Evolutionary conservation across 331 rosid genomes (phyloP), one percentile per base, ranked within the genome.

Genomic region (Pyracantha coccinea): DNA sequence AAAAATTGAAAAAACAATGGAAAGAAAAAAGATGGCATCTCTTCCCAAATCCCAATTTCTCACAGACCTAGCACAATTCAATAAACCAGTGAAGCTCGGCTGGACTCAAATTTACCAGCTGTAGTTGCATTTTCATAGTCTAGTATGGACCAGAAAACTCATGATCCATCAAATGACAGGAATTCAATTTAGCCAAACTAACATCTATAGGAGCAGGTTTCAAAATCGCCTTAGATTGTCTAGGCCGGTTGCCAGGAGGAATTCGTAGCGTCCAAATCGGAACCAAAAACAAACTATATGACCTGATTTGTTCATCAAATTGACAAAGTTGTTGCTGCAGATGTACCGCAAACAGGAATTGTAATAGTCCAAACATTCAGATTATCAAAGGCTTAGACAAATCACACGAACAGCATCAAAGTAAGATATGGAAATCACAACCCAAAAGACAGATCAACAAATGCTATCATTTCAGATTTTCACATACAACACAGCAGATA

Each of bases 381-480:
- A 16, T 54, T 54, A 15, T 27, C 41, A 62, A 7, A 8, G 38
- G 13, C 41, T 17, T 1, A 1, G 3, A 19, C 1, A 64, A 1
- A 9, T 31, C 20, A 25, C 17, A 54, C 7, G 50, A 31, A 41
- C 52, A 53, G 31, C 20, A 52, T 1, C 35, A 47, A 47, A 29
- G 28, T 60, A 24, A 21, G 3, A 28, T 16, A 20, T 29, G 45
- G 27, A 20, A 28, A 27, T 11, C 27, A 19, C 47, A 53, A 53
- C 10, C 63, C 47, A n/a, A 12, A 20, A 54, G 33, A 31, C 38
- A 52, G 44, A 47, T 47, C 1, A 31, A 31, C 13, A 3, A 70
- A 13, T 31, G 50, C 45, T 2, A 38, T 3, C 45, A 38, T 95
- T 95, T 59, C 33, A 23, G 8, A 58, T 1, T 57, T 72, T 15